A percentile compares a stretch with the other conserved stretches of the same genome.
Evolutionary conservation across 768 basidiomycete species (phyloP).

Genomic region (Strobilomyces dryophilus): DNA sequence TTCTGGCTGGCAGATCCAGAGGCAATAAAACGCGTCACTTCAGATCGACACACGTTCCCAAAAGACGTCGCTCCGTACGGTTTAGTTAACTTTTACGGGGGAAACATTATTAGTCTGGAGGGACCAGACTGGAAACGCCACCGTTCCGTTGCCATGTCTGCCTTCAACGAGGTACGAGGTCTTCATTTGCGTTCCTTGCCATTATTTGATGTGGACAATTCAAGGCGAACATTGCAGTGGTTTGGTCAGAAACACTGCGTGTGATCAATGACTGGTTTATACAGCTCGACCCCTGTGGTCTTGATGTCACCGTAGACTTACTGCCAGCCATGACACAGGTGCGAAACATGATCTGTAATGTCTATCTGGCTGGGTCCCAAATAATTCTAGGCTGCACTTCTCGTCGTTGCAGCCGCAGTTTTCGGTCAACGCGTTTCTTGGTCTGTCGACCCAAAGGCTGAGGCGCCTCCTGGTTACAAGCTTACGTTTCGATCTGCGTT

Average conservation of each 20-base stretch:
- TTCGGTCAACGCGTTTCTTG: conserved; percentile 39
- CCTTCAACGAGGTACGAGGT: conserved; percentile 44
- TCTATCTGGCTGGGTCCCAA: background rate
- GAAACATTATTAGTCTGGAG: conserved; percentile 40
- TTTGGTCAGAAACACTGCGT: conserved; percentile 43
- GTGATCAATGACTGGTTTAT: conserved; percentile 41
- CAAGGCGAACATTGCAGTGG: conserved; percentile 45
- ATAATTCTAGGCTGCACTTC: conserved; percentile 30
- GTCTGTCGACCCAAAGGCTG: conserved; percentile 26
- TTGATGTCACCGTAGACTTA: conserved; percentile 22
- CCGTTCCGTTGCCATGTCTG: conserved; percentile 41
- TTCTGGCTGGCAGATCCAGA: conserved; percentile 45
- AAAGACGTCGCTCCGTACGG: conserved; percentile 41
- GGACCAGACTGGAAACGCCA: conserved; percentile 47
- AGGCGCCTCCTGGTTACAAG: conserved; percentile 28
- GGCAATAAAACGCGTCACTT: conserved; percentile 34
- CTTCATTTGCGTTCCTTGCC: background rate
- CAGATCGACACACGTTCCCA: conserved; percentile 34
- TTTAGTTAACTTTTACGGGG: conserved; percentile 41
- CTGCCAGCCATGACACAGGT: conserved; percentile 14
- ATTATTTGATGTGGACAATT: background rate
- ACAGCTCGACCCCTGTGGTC: conserved; percentile 28
- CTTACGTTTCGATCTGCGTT: conserved; percentile 38
- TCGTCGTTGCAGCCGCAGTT: conserved; percentile 38
- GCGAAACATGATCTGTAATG: background rate